Percentiles rank a stretch among this genome's conserved stretches.
Conservation (phyloP, 768 basidiomycete genomes). For the Leccinum subtestaceum region DNA sequence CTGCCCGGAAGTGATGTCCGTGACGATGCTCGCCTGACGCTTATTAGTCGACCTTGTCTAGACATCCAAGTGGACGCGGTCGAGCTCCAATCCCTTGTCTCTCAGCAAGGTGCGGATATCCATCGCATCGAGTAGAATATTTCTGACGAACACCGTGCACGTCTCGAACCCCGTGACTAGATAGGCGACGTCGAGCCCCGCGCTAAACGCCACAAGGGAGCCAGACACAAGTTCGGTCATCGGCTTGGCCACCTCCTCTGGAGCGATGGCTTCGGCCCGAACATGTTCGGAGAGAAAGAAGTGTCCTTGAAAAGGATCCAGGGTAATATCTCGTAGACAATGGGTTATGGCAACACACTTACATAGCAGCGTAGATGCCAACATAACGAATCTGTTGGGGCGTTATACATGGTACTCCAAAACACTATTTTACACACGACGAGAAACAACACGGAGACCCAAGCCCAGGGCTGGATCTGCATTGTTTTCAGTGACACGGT, state of each 20-base stretch:
- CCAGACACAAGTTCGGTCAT: slow-evolving; percentile 44
- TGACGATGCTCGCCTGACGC: slow-evolving; percentile 43
- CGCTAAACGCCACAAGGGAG: slow-evolving; percentile 48
- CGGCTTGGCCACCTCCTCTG: slow-evolving; percentile 25
- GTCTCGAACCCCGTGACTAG: slow-evolving; percentile 53
- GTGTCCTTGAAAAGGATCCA: no score
- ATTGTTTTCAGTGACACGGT: no score
- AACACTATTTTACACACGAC: no score
- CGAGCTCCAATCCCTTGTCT: slow-evolving; percentile 40
- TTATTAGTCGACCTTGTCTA: slow-evolving; percentile 27
- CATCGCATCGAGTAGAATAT: slow-evolving; percentile 44
- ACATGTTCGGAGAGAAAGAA: background rate
- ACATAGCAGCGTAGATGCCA: no score
- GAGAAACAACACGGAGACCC: no score
- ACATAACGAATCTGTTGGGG: no score
- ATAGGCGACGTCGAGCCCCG: slow-evolving; percentile 44
- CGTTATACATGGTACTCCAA: no score
- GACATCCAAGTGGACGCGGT: slow-evolving; percentile 35
- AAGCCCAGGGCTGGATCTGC: no score
- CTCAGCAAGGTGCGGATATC: slow-evolving; percentile 40
- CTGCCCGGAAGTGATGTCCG: slow-evolving; percentile 40
- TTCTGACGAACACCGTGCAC: slow-evolving; percentile 44
- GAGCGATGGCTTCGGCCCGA: slow-evolving; percentile 10
- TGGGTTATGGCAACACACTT: no score
- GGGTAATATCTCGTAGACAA: no score